A percentile compares a stretch with the other conserved stretches of the same genome.
Evolutionary conservation across 1,284 basidiomycete genomes (phyloP).

Genomic region (Fomitopsis schrenkii): DNA sequence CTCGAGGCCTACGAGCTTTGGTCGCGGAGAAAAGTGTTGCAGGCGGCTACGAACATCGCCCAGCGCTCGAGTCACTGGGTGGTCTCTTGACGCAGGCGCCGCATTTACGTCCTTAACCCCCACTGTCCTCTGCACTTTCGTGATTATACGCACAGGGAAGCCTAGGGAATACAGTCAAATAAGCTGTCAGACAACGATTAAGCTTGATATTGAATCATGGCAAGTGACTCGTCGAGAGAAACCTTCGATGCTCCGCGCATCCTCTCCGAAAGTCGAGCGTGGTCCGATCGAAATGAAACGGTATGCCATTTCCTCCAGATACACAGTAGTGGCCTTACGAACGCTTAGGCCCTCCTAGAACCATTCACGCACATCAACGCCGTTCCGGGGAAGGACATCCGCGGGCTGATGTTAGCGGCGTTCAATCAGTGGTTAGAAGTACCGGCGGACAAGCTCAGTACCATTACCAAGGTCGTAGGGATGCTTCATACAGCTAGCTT

Average conservation of each 20-base stretch:
- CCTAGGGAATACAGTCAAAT: too few species aligned
- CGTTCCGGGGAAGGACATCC: slow-evolving; percentile 92
- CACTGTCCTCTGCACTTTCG: too few species aligned
- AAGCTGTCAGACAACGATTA: too few species aligned
- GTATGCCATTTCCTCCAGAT: slow-evolving; percentile 6
- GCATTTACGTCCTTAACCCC: too few species aligned
- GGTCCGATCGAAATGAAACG: slow-evolving; percentile 20
- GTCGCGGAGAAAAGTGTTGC: too few species aligned
- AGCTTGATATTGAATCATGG: too few species aligned
- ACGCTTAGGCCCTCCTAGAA: slow-evolving; percentile 68
- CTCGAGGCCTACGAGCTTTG: too few species aligned
- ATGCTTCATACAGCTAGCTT: slow-evolving; percentile 96
- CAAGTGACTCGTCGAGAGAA: not conserved
- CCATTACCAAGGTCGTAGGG: slow-evolving; percentile 80
- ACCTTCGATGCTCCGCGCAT: slow-evolving; percentile 14
- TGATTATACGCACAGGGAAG: too few species aligned
- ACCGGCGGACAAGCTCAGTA: slow-evolving; percentile 61
- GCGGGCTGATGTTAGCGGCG: slow-evolving; percentile 85
- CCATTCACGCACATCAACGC: slow-evolving; percentile 87
- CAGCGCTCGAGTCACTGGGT: too few species aligned
- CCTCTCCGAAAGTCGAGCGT: slow-evolving; percentile 12
- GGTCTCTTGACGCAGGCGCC: too few species aligned
- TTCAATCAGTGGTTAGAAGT: slow-evolving; percentile 95
- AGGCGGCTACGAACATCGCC: too few species aligned
- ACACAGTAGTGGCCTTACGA: not conserved